A percentile compares a stretch with the other conserved stretches of the same genome.
Conservation (phyloP, 306 rosid genomes). For the Benincasa hispida region DNA sequence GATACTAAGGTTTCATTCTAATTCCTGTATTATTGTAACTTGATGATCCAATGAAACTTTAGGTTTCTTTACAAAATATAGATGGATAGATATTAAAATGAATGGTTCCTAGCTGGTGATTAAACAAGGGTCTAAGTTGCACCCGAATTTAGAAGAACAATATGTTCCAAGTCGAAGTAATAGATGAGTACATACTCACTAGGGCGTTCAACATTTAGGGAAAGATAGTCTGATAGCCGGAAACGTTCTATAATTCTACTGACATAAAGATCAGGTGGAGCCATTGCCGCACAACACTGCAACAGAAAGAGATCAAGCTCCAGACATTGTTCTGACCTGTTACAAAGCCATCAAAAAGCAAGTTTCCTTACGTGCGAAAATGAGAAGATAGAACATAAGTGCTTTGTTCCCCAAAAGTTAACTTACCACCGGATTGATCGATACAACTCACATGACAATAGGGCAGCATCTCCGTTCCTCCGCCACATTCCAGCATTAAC, state of each 20-base stretch:
- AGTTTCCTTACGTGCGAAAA: background rate
- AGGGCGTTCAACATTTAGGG: slow-evolving; percentile 48
- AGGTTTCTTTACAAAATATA: background rate
- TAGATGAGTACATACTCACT: slow-evolving; percentile 45
- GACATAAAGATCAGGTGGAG: slow-evolving; percentile 72
- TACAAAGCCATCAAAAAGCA: slow-evolving; percentile 5
- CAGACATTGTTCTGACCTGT: slow-evolving; percentile 89
- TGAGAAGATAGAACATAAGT: background rate
- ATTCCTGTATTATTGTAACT: background rate
- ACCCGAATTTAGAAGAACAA: background rate
- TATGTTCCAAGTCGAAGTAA: slow-evolving; percentile 9
- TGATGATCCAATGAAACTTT: background rate
- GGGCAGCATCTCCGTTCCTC: slow-evolving; percentile 76
- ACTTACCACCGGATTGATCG: slow-evolving; percentile 81
- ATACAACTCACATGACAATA: slow-evolving; percentile 71
- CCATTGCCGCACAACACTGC: slow-evolving; percentile 89
- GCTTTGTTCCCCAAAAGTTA: slow-evolving; percentile 1
- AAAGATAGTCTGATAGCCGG: slow-evolving; percentile 58
- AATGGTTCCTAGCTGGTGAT: background rate
- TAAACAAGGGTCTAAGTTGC: background rate
- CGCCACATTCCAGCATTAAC: slow-evolving; percentile 98
- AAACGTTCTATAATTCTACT: slow-evolving; percentile 76
- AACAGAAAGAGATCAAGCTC: slow-evolving; percentile 95
- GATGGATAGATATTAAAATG: background rate
- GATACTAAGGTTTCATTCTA: background rate